Conservation (phyloP, 164 flowering plant genomes). For the Nelumbo lutea region DNA sequence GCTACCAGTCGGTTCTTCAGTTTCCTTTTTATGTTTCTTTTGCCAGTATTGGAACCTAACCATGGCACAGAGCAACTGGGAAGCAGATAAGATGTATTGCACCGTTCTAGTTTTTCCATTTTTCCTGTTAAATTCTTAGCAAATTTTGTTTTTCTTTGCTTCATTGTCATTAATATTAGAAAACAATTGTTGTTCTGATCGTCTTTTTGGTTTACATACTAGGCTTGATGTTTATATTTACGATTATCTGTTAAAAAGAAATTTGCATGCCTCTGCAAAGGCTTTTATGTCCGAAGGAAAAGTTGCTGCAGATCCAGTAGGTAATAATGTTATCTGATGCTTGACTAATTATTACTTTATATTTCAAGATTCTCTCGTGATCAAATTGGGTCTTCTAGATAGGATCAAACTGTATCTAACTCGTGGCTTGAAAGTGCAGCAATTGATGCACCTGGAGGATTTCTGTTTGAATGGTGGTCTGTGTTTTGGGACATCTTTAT, state of each 20-base stretch:
- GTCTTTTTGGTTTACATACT: slow-evolving; percentile 8
- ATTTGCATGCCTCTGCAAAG: slow-evolving; percentile 73
- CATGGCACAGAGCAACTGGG: slow-evolving; percentile 74
- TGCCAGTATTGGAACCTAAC: slow-evolving; percentile 5
- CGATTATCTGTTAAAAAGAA: slow-evolving; percentile 78
- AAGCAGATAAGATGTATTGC: slow-evolving; percentile 61
- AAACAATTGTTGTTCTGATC: background rate
- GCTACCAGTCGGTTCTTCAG: background rate
- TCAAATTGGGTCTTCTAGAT: background rate
- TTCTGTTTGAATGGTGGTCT: slow-evolving; percentile 97
- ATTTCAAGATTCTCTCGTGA: background rate
- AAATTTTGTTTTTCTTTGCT: background rate
- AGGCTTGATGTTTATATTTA: slow-evolving; percentile 96
- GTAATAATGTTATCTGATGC: slow-evolving; percentile 31
- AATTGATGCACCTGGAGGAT: slow-evolving; percentile 92
- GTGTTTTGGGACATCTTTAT: slow-evolving; percentile 91
- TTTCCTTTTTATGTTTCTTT: slow-evolving; percentile 7
- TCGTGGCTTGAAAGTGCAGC: slow-evolving; percentile 41
- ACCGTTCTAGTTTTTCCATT: background rate
- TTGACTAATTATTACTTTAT: background rate
- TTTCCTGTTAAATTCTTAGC: background rate
- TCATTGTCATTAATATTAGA: background rate
- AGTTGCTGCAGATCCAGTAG: slow-evolving; percentile 87
- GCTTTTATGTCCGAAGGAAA: slow-evolving; percentile 91
- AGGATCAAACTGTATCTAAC: background rate